These are phyloP conservation scores for Trichosporon inkin DNA, from an alignment of 1,284 basidiomycete genomes.

Conservation along the genomic window DNA sequence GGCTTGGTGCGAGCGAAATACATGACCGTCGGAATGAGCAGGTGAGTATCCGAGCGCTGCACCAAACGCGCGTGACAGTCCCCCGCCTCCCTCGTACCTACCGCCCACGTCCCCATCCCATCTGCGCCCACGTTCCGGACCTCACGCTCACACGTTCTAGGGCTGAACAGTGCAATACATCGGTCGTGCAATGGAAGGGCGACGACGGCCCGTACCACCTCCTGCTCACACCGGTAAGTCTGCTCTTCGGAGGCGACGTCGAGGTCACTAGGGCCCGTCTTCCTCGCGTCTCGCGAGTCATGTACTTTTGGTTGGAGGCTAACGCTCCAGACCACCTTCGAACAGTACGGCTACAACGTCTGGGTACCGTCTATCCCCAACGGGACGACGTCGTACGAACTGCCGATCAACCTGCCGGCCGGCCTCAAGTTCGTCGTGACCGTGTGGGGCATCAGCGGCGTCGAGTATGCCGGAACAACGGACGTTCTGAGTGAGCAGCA, in stretches of 20 bases:
- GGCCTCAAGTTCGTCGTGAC: constrained; percentile 43
- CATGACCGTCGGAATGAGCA: constrained; percentile 21
- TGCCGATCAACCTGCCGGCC: constrained; percentile 38
- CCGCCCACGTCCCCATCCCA: neutral
- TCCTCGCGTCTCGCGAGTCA: neutral
- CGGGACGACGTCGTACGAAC: constrained; percentile 32
- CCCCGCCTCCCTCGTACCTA: no score
- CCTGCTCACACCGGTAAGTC: constrained; percentile 43
- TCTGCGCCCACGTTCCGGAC: neutral
- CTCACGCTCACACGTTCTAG: constrained; percentile 10
- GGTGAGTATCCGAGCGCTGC: constrained; percentile 11
- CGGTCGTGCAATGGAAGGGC: constrained; percentile 34
- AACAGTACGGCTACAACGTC: constrained; percentile 43
- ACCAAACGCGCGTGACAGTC: no score
- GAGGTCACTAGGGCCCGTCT: neutral
- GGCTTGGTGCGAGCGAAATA: constrained; percentile 16
- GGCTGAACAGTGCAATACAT: constrained; percentile 13
- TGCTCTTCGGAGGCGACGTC: neutral
- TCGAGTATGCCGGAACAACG: constrained; percentile 42
- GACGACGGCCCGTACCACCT: constrained; percentile 48
- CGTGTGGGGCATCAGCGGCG: constrained; percentile 46
- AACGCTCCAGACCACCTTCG: constrained; percentile 29
- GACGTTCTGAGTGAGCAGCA: constrained; percentile 41
- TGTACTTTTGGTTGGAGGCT: no score
- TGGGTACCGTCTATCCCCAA: constrained; percentile 42